These are phyloP conservation scores for Xylaria grammica DNA, from an alignment of 495 filamentous ascomycete species.

Conservation along the genomic window DNA sequence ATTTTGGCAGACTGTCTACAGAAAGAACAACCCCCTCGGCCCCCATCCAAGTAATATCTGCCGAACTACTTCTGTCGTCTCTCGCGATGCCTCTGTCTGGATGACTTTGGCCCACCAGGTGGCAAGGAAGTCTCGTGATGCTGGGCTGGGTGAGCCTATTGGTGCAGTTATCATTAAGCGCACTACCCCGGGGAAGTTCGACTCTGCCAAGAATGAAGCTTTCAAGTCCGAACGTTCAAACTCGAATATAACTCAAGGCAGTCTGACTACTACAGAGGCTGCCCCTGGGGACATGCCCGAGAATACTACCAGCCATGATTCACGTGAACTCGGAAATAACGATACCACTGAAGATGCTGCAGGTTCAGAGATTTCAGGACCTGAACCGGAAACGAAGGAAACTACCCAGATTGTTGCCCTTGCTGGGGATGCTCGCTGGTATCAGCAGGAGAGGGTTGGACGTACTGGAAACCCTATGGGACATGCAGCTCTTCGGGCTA, in stretches of 20 bases:
- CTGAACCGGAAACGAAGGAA: conserved; percentile 41
- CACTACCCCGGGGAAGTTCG: conserved; percentile 36
- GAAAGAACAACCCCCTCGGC: conserved; percentile 77
- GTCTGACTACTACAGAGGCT: conserved; percentile 21
- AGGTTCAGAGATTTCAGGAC: conserved; percentile 29
- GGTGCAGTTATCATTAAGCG: conserved; percentile 85
- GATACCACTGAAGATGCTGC: conserved; percentile 23
- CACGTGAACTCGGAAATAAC: conserved; percentile 13
- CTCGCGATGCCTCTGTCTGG: conserved; percentile 59
- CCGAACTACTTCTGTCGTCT: conserved; percentile 62
- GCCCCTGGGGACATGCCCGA: conserved; percentile 26
- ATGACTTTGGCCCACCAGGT: conserved; percentile 70
- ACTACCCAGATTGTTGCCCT: conserved; percentile 65
- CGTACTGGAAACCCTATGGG: conserved; percentile 72
- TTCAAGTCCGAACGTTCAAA: conserved; percentile 26
- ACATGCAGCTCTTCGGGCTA: conserved; percentile 84
- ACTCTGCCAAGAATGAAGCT: conserved; percentile 41
- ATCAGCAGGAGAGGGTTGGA: conserved; percentile 50
- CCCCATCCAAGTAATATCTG: conserved; percentile 69
- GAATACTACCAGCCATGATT: conserved; percentile 3
- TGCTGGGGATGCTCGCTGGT: conserved; percentile 79
- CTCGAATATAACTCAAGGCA: conserved; percentile 15
- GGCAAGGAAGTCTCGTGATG: conserved; percentile 59
- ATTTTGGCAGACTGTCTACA: conserved; percentile 90
- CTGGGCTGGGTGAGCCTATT: conserved; percentile 67